A percentile compares a stretch with the other conserved stretches of the same genome.
These are phyloP conservation scores for Candida nitratophila DNA, from an alignment of 805 yeast genomes.

Conservation along the genomic window DNA sequence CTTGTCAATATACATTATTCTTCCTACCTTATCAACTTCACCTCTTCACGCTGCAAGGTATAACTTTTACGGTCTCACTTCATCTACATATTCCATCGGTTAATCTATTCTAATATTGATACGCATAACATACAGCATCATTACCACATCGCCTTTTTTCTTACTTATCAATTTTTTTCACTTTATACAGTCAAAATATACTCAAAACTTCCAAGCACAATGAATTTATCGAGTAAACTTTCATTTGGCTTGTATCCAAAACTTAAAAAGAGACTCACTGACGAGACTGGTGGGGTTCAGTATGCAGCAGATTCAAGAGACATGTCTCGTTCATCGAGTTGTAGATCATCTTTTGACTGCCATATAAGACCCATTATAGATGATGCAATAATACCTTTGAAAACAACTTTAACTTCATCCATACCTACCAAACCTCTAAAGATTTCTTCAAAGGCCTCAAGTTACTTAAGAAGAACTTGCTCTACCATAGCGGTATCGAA, in stretches of 20 bases:
- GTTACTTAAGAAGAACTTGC: background rate
- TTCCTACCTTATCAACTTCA: too few relatives aligned
- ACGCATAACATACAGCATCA: too few relatives aligned
- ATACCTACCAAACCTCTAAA: background rate
- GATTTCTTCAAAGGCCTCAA: background rate
- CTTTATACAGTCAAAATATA: too few relatives aligned
- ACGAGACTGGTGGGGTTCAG: constrained; percentile 12
- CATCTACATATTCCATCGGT: too few relatives aligned
- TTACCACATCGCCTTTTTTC: too few relatives aligned
- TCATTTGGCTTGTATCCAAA: constrained; percentile 13
- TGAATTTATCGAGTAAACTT: constrained; percentile 1
- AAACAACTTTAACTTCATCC: background rate
- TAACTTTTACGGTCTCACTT: too few relatives aligned
- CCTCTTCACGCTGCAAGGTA: too few relatives aligned
- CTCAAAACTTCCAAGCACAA: too few relatives aligned
- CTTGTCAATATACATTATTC: too few relatives aligned
- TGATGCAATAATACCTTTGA: background rate
- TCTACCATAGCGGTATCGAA: background rate
- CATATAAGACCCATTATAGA: background rate
- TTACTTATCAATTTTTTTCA: too few relatives aligned
- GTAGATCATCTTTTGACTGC: constrained; percentile 1
- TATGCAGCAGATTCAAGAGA: background rate
- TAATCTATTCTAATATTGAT: too few relatives aligned
- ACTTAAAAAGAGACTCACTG: constrained; percentile 6
- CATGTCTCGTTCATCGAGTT: background rate